Evolutionary conservation across 108 stramenopile species (phyloP).

Genomic region (Cyclotella choctawhatcheeana): DNA sequence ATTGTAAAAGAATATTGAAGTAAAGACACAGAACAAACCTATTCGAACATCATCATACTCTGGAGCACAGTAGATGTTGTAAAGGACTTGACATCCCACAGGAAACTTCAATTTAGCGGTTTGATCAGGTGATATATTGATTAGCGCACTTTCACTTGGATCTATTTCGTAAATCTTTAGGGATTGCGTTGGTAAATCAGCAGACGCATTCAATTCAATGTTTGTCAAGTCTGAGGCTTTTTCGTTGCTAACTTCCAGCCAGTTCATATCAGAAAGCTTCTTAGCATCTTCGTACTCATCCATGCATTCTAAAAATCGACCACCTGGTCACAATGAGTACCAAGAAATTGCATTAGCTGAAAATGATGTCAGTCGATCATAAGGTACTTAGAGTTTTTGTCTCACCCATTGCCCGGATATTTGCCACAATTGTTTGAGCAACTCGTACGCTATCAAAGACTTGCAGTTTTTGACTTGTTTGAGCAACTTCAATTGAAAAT

Average conservation of each 20-base stretch:
- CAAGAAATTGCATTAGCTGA: no score
- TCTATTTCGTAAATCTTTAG: neutral
- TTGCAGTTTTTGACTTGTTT: no score
- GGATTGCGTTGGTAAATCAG: neutral
- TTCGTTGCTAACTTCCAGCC: neutral
- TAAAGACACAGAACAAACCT: no score
- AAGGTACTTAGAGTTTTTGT: no score
- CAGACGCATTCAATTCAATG: neutral
- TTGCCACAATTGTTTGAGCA: neutral
- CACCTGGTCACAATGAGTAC: no score
- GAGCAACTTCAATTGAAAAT: no score
- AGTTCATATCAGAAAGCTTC: neutral
- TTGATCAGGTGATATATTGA: neutral
- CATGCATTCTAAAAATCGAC: neutral
- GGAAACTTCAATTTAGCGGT: neutral
- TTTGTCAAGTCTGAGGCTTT: neutral
- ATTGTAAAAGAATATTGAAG: no score
- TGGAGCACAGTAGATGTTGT: neutral
- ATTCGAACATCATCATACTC: neutral
- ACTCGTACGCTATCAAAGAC: neutral
- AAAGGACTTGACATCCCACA: neutral
- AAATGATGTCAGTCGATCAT: no score
- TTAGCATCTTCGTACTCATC: neutral
- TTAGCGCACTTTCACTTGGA: neutral
- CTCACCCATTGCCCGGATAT: neutral